Conservation (phyloP, 345 rosid species). For the Brassica rapa region DNA sequence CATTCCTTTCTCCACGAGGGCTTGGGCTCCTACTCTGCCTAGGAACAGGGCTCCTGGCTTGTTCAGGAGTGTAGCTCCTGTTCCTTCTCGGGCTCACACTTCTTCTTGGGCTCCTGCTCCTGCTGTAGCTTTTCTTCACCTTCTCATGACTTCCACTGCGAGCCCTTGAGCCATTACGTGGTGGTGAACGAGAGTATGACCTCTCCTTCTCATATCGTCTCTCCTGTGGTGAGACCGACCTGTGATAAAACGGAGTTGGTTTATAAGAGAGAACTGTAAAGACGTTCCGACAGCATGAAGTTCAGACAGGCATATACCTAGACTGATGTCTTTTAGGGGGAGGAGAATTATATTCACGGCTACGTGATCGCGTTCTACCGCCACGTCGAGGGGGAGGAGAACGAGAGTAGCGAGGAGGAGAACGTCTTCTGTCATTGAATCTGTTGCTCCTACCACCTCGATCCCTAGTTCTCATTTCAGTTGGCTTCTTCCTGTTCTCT, state of each 20-base stretch:
- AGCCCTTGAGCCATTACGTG: constrained; percentile 64
- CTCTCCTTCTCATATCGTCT: constrained; percentile 52
- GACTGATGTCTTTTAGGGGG: constrained; percentile 61
- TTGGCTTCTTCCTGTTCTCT: constrained; percentile 96
- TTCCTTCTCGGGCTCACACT: neutral
- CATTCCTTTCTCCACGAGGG: constrained; percentile 43
- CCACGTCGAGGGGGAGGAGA: constrained; percentile 78
- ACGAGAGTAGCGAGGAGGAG: constrained; percentile 70
- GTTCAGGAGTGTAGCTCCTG: constrained; percentile 1
- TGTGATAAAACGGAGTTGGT: constrained; percentile 31
- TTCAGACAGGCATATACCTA: constrained; percentile 49
- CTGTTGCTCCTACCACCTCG: constrained; percentile 48
- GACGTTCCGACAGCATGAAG: neutral
- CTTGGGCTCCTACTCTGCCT: constrained; percentile 49
- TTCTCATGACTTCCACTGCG: constrained; percentile 61
- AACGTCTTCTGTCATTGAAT: constrained; percentile 54
- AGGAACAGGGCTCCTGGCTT: constrained; percentile 44
- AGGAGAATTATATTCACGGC: constrained; percentile 66
- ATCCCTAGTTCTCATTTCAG: neutral
- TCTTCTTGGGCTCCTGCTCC: constrained; percentile 45
- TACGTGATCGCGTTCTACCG: constrained; percentile 63
- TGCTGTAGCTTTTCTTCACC: constrained; percentile 41
- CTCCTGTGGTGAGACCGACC: constrained; percentile 74
- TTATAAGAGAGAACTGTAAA: neutral
- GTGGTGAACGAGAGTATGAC: constrained; percentile 76